phyloP scores from a whole-genome alignment of 2,329 filamentous ascomycete species.

The Cordyceps militaris region DNA sequence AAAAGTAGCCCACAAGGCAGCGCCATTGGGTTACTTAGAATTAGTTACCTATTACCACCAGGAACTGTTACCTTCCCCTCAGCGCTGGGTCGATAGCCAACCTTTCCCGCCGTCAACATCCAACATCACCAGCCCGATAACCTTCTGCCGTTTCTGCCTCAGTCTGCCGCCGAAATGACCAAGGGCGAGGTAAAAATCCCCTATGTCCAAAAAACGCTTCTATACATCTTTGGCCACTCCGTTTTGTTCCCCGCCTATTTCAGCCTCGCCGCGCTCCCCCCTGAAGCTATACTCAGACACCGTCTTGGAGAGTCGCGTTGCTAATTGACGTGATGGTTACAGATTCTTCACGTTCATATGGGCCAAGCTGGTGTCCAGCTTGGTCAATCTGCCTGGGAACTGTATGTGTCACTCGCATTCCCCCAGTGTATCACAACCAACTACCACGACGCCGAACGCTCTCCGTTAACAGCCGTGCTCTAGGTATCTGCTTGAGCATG shows the following conservation, averaged over 20 bases:
- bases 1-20: slow-evolving; percentile 15
- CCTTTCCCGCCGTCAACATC: slow-evolving; percentile 19
- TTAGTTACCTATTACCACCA: no score
- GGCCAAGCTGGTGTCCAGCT: slow-evolving; percentile 68
- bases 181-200: slow-evolving; percentile 47
- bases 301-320: slow-evolving; percentile 2
- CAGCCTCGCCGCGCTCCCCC: not conserved
- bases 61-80: slow-evolving; percentile 21
- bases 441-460: slow-evolving; percentile 1
- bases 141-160: slow-evolving; percentile 18
- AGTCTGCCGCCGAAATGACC: slow-evolving; percentile 33
- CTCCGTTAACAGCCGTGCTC: slow-evolving; percentile 7
- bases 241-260: slow-evolving; percentile 14
- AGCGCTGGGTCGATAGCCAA: slow-evolving; percentile 11
- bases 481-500: slow-evolving; percentile 68
- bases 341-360: slow-evolving; percentile 59
- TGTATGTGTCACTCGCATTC: slow-evolving; percentile 44
- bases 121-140: slow-evolving; percentile 18
- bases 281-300: slow-evolving; percentile 10
- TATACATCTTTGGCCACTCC: not conserved
- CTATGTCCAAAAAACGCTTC: not conserved
- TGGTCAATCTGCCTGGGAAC: slow-evolving; percentile 69
- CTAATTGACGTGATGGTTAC: slow-evolving; percentile 17
- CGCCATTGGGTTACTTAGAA: slow-evolving; percentile 26
- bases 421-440: slow-evolving; percentile 3